A percentile compares a stretch with the other conserved stretches of the same genome.
These are phyloP conservation scores for Isatis tinctoria DNA, from an alignment of 345 rosid genomes.

Conservation along the genomic window DNA sequence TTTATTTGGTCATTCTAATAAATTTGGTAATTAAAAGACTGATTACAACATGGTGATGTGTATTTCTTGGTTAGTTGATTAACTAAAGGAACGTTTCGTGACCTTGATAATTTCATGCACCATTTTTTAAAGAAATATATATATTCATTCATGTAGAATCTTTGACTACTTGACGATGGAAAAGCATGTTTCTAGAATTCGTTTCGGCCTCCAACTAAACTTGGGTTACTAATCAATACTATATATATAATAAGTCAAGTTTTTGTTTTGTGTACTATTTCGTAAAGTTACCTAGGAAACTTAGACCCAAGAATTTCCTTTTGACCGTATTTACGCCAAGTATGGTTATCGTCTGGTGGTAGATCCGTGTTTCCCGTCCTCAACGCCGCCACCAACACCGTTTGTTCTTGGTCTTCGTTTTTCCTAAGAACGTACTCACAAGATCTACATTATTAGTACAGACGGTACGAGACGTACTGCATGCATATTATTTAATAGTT, in stretches of 20 bases:
- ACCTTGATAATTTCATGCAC: neutral
- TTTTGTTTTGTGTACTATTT: neutral
- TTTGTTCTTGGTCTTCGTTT: slow-evolving; percentile 36
- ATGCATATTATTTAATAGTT: neutral
- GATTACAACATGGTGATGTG: slow-evolving; percentile 9
- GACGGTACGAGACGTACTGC: neutral
- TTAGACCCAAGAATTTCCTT: slow-evolving; percentile 73
- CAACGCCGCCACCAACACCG: slow-evolving; percentile 47
- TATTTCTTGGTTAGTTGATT: neutral
- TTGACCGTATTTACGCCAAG: slow-evolving; percentile 92
- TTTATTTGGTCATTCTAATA: slow-evolving; percentile 2
- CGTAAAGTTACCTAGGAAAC: slow-evolving; percentile 57
- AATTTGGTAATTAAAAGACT: slow-evolving; percentile 5
- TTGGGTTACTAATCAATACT: neutral
- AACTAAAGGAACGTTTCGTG: neutral
- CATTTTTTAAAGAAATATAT: neutral
- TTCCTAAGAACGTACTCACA: slow-evolving; percentile 28
- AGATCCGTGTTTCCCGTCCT: slow-evolving; percentile 58
- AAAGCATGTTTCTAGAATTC: neutral
- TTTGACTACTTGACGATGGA: neutral
- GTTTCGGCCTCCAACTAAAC: neutral
- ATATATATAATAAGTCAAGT: neutral
- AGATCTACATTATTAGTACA: neutral
- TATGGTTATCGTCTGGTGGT: slow-evolving; percentile 75
- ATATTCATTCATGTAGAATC: neutral